Evolutionary conservation across 83 land plant species (phyloP), one percentile per base, ranked within the genome.

Genomic region (Picea mariana): DNA sequence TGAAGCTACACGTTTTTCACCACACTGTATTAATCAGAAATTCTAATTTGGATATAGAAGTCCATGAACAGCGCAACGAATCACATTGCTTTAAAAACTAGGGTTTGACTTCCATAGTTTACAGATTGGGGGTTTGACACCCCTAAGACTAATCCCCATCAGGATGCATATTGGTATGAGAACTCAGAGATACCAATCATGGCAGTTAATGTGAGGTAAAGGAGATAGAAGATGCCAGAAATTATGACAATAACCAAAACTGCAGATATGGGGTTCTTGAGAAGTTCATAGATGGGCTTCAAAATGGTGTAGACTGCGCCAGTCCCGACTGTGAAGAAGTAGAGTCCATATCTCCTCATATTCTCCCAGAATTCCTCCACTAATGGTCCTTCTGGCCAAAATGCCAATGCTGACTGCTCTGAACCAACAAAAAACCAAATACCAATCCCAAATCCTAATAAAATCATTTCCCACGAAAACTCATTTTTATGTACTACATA

Each of bases 321-420:
- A 1, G 98, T 90, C 58, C 93, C 92, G 34, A 97, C 98, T 12
- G 99, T 94, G 62, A 97, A 78, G 75, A 87, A 87, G 71, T 97
- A 97, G 23, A 97, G 83, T 5, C 90, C 99, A 71, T 97, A 95
- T 64, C 98, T 87, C 84, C 98, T 87, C 89, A 97, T 84, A 82
- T 97, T 97, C 59, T 95, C 98, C 99, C 98, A 97, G 69, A 95
- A 97, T 78, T 97, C 99, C 82, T 97, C 98, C 86, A 97, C 34
- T 86, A 95, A 66, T 9, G 99, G 98, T 4, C 98, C 98, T 58
- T 90, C 94, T 9, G 95, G 95, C 8, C 98, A 96, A 34, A 96
- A 79, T 58, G 99, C 97, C 82, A 89, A 27, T 0, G 96, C 98
- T 81, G 82, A 71, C 87, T 77, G 83, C 59, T 55, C 59, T 55